These are phyloP conservation scores for Geotrichum bryndzae DNA, from an alignment of 1,139 yeast genomes.

Conservation along the genomic window DNA sequence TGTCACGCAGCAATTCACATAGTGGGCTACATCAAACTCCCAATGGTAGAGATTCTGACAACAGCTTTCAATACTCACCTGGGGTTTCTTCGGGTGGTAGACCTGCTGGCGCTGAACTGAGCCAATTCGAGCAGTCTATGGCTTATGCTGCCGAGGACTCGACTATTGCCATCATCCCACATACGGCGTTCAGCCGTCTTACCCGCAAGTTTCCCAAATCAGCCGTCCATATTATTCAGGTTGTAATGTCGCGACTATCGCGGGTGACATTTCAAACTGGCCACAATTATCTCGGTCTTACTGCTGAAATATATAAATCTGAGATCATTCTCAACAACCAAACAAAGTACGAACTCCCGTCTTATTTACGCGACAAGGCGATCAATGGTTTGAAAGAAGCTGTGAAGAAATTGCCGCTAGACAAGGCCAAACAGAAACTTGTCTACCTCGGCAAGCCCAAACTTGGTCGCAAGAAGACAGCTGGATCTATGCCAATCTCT, in stretches of 20 bases:
- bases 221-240: slow-evolving; percentile 89
- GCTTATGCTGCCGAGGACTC: slow-evolving; percentile 62
- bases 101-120: not conserved
- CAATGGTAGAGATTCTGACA: not conserved
- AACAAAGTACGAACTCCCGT: slow-evolving; percentile 50
- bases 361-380: slow-evolving; percentile 55
- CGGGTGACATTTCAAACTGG: slow-evolving; percentile 89
- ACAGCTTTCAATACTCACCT: not conserved
- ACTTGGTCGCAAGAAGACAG: slow-evolving; percentile 3
- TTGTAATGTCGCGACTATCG: slow-evolving; percentile 78
- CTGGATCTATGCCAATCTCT: not conserved
- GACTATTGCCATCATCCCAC: slow-evolving; percentile 88
- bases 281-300: slow-evolving; percentile 77
- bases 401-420: slow-evolving; percentile 20
- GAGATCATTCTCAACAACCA: slow-evolving; percentile 60
- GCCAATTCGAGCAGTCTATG: slow-evolving; percentile 27
- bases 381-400: slow-evolving; percentile 41
- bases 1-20: slow-evolving; percentile 1
- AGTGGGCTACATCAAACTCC: not conserved
- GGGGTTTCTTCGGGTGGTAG: not conserved
- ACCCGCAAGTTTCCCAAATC: slow-evolving; percentile 78
- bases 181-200: slow-evolving; percentile 68
- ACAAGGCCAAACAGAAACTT: not conserved
- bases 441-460: slow-evolving; percentile 8
- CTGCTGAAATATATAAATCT: slow-evolving; percentile 72